Percentiles rank a stretch among this genome's conserved stretches.
phyloP scores from a whole-genome alignment of 1,284 basidiomycete genomes.

The Leccinum griseonigrum region DNA sequence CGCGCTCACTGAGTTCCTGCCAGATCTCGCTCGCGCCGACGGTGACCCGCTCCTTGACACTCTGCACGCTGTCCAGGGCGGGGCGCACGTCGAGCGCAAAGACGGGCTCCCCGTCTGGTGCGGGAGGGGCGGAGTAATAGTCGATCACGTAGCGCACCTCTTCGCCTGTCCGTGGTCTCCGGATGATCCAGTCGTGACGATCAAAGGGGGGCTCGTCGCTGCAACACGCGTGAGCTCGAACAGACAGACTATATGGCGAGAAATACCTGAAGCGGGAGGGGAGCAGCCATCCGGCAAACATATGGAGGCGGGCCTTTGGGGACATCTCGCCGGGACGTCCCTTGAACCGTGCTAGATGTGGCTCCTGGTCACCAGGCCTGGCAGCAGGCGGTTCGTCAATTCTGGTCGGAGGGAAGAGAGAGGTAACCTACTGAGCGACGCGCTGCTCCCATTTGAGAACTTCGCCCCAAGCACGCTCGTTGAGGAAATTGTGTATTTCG shows the following conservation, averaged over 20 bases:
- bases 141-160: conserved; percentile 95
- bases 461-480: conserved; percentile 96
- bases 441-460: conserved; percentile 92
- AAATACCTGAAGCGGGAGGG: conserved; percentile 87
- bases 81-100: conserved; percentile 92
- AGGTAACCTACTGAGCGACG: conserved; percentile 48
- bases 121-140: conserved; percentile 88
- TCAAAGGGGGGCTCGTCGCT: conserved; percentile 94
- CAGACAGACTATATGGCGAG: not conserved
- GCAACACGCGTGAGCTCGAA: conserved; percentile 14
- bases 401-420: not conserved
- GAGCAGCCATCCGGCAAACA: conserved; percentile 84
- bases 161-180: conserved; percentile 68
- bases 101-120: conserved; percentile 85
- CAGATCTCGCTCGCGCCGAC: conserved; percentile 74
- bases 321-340: conserved; percentile 89
- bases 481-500: conserved; percentile 97
- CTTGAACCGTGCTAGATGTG: conserved; percentile 81
- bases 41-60: conserved; percentile 67
- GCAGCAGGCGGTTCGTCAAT: conserved; percentile 7
- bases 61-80: conserved; percentile 77
- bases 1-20: conserved; percentile 39
- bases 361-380: conserved; percentile 43
- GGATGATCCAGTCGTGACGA: conserved; percentile 97
- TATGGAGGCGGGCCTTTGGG: conserved; percentile 85